These are phyloP conservation scores for Protomyces lactucae-debilis DNA, from an alignment of 1,139 yeast species.

Conservation along the genomic window DNA sequence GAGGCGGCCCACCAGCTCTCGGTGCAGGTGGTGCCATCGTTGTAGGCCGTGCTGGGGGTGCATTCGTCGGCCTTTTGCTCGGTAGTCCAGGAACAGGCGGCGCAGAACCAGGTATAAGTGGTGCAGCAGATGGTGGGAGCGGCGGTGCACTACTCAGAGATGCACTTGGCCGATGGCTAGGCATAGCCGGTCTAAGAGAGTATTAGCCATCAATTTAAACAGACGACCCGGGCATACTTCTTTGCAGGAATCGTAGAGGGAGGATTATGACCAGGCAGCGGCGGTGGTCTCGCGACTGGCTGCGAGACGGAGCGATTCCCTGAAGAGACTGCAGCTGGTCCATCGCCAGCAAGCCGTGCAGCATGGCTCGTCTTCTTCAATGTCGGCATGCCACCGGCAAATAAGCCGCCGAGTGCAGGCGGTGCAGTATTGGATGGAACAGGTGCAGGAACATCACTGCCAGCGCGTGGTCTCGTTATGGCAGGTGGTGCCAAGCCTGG, in stretches of 20 bases:
- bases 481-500: constrained; percentile 28
- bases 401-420: constrained; percentile 69
- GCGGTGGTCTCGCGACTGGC: constrained; percentile 31
- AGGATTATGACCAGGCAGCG: constrained; percentile 33
- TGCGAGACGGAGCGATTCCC: constrained; percentile 37
- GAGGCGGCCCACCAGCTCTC: constrained; percentile 27
- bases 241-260: constrained; percentile 13
- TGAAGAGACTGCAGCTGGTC: constrained; percentile 29
- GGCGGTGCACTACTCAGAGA: constrained; percentile 32
- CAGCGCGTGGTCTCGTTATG: constrained; percentile 31
- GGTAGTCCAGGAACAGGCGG: constrained; percentile 34
- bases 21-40: constrained; percentile 36
- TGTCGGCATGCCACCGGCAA: constrained; percentile 85
- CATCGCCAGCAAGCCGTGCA: constrained; percentile 42
- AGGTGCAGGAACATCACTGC: constrained; percentile 38
- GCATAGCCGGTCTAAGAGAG: constrained; percentile 28
- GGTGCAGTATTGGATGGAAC: constrained; percentile 36
- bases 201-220: neutral
- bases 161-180: neutral
- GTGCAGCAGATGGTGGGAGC: constrained; percentile 35
- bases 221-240: neutral
- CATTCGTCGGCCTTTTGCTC: constrained; percentile 28
- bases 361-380: constrained; percentile 46
- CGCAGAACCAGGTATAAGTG: constrained; percentile 32
- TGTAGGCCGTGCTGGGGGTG: neutral